These are phyloP conservation scores for Silene latifolia DNA, from an alignment of 148 eudicot species.

Conservation along the genomic window DNA sequence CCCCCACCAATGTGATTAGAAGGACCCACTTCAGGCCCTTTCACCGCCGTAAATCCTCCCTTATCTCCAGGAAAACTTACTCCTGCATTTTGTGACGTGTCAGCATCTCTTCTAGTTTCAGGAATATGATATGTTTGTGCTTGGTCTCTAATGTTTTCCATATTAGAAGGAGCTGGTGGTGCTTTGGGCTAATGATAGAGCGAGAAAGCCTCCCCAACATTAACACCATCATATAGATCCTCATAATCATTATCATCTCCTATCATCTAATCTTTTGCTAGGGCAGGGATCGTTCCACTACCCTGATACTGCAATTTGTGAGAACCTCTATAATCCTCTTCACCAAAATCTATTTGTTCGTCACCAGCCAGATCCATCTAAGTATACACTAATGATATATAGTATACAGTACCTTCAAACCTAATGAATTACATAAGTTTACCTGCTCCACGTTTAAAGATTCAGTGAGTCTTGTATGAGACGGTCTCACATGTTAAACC, in stretches of 20 bases:
- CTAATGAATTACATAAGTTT: slow-evolving; percentile 24
- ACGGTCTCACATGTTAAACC: no score
- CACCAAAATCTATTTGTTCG: slow-evolving; percentile 72
- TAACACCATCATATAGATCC: slow-evolving; percentile 90
- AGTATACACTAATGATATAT: slow-evolving; percentile 10
- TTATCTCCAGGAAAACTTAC: no score
- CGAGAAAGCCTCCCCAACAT: slow-evolving; percentile 75
- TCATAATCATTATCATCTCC: slow-evolving; percentile 87
- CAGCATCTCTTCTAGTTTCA: slow-evolving; percentile 42
- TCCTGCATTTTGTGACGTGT: slow-evolving; percentile 29
- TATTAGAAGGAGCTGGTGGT: slow-evolving; percentile 38
- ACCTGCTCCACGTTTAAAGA: no score
- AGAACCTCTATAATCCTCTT: slow-evolving; percentile 55
- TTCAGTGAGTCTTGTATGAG: no score
- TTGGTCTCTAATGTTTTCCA: slow-evolving; percentile 42
- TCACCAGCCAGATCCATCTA: slow-evolving; percentile 58
- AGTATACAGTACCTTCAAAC: slow-evolving; percentile 23
- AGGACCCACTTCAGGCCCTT: slow-evolving; percentile 32
- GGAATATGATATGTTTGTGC: slow-evolving; percentile 41
- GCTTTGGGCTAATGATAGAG: slow-evolving; percentile 66
- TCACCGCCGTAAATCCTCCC: slow-evolving; percentile 28
- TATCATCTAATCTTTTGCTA: slow-evolving; percentile 74
- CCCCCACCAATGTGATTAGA: slow-evolving; percentile 25
- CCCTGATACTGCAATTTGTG: slow-evolving; percentile 67
- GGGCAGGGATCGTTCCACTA: slow-evolving; percentile 79